Conservation (phyloP, 345 rosid genomes). For the Mercurialis annua region DNA sequence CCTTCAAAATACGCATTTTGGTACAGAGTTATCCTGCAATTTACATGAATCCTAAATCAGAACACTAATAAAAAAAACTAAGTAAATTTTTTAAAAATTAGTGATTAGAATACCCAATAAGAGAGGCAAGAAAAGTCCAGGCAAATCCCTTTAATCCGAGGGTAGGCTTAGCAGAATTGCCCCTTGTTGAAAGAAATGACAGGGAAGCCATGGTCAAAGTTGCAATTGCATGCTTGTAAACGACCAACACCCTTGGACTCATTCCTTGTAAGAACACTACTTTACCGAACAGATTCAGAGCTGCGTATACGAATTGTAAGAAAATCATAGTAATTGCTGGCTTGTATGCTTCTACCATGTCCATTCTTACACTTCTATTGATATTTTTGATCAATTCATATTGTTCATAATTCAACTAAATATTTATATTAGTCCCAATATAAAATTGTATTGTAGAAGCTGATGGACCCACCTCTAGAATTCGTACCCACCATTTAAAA, state of each 20-base stretch:
- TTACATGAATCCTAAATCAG: too few relatives aligned
- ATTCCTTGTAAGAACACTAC: conserved; percentile 33
- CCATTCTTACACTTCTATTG: too few relatives aligned
- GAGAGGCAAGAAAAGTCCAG: conserved; percentile 33
- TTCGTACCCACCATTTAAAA: too few relatives aligned
- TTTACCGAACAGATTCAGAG: conserved; percentile 28
- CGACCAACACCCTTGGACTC: conserved; percentile 29
- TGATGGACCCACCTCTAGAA: too few relatives aligned
- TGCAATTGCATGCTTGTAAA: conserved; percentile 35
- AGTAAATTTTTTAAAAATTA: too few relatives aligned
- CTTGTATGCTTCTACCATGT: conserved; percentile 12
- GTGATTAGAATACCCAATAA: conserved; percentile 29
- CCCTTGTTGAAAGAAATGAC: conserved; percentile 32
- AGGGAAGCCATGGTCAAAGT: conserved; percentile 35
- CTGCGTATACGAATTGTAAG: conserved; percentile 32
- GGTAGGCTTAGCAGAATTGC: not conserved
- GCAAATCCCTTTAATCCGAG: conserved; percentile 29
- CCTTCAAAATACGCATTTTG: conserved; percentile 46
- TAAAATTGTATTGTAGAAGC: too few relatives aligned
- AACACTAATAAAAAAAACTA: too few relatives aligned
- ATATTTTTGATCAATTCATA: too few relatives aligned
- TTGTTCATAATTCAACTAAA: too few relatives aligned
- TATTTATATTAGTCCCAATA: too few relatives aligned
- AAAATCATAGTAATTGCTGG: conserved; percentile 34
- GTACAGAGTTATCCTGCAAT: conserved; percentile 30